Conservation (phyloP, 2,329 filamentous ascomycete genomes). For the Scedosporium aurantiacum region DNA sequence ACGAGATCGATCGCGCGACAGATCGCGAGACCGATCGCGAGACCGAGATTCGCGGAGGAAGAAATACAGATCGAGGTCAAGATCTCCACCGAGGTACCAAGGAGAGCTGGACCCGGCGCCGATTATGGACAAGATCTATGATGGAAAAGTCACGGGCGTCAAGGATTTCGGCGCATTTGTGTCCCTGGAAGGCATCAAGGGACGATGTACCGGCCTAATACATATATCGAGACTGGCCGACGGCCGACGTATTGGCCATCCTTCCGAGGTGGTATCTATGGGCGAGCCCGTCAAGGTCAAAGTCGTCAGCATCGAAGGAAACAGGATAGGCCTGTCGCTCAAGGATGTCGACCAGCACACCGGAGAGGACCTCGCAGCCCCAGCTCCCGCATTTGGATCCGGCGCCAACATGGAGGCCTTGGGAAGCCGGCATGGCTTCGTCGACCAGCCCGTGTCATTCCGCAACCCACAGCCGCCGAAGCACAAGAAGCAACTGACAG, state of each 20-base stretch:
- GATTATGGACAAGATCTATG: conserved; percentile 75
- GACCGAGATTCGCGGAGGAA: conserved; percentile 18
- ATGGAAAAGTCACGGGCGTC: conserved; percentile 79
- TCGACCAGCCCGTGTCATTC: conserved; percentile 28
- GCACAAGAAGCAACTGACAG: conserved; percentile 87
- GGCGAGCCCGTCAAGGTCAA: conserved; percentile 89
- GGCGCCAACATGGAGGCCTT: conserved; percentile 83
- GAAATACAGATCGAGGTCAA: conserved; percentile 23
- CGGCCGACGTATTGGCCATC: conserved; percentile 79
- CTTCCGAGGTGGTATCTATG: conserved; percentile 70
- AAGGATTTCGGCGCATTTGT: conserved; percentile 97
- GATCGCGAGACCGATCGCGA: conserved; percentile 22
- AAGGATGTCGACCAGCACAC: conserved; percentile 91
- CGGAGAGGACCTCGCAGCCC: conserved; percentile 64
- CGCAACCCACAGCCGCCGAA: conserved; percentile 35
- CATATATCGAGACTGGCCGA: conserved; percentile 84
- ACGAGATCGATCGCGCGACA: conserved; percentile 28
- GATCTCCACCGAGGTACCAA: conserved; percentile 18
- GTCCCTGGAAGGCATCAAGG: conserved; percentile 74
- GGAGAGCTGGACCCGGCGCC: conserved; percentile 70
- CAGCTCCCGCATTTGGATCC: conserved; percentile 67
- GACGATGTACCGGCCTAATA: conserved; percentile 85
- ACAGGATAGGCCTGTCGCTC: conserved; percentile 82
- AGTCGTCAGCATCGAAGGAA: conserved; percentile 70
- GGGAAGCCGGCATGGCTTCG: conserved; percentile 54